Conservation (phyloP, 108 stramenopile species). For the Skeletonema costatum region DNA sequence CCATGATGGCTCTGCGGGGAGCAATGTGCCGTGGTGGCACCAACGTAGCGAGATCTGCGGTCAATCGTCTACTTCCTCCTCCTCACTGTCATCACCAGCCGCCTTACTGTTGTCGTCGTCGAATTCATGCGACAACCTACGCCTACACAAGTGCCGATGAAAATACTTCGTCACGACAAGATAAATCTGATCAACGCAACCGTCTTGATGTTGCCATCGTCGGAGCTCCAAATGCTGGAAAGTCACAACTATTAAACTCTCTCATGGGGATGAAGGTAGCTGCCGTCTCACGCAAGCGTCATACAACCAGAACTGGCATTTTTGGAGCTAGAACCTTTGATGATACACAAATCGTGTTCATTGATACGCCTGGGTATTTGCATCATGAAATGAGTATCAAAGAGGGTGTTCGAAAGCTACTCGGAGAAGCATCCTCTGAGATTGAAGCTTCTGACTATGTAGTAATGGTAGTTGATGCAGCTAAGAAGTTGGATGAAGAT, state of each 20-base stretch:
- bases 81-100: neutral
- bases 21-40: neutral
- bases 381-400: conserved; percentile 56
- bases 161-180: neutral
- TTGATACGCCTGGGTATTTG: conserved; percentile 93
- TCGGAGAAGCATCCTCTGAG: conserved; percentile 61
- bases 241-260: conserved; percentile 85
- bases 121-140: neutral
- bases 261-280: conserved; percentile 76
- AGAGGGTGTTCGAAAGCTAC: conserved; percentile 68
- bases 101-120: neutral
- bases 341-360: conserved; percentile 83
- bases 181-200: conserved; percentile 14
- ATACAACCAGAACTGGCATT: conserved; percentile 87
- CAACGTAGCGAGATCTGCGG: neutral
- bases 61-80: neutral
- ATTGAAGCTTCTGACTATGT: conserved; percentile 79
- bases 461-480: conserved; percentile 88
- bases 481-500: conserved; percentile 61
- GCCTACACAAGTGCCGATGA: neutral
- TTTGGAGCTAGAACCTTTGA: conserved; percentile 83
- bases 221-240: conserved; percentile 88
- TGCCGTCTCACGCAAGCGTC: conserved; percentile 91
- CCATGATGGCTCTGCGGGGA: neutral
- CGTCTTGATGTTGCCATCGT: conserved; percentile 89